phyloP scores from a whole-genome alignment of 2,329 filamentous ascomycete genomes.

The Mariannaea sp. region DNA sequence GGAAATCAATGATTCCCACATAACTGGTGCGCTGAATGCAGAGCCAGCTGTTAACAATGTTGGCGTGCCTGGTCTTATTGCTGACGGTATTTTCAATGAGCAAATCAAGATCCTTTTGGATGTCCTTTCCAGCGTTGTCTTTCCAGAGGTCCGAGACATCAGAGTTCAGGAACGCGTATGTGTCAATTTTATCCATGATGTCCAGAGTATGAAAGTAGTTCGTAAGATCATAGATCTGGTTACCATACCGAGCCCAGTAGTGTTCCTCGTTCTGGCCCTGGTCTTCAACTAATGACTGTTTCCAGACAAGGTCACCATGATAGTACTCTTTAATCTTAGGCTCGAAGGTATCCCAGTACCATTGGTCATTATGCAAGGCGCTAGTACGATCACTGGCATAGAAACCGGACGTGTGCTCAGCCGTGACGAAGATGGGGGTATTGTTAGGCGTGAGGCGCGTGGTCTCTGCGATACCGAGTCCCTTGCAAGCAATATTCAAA shows the following conservation, averaged over 20 bases:
- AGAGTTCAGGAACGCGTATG: conserved; percentile 74
- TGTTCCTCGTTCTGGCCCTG: conserved; percentile 71
- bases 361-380: conserved; percentile 65
- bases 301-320: conserved; percentile 83
- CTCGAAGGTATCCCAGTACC: conserved; percentile 78
- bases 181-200: conserved; percentile 55
- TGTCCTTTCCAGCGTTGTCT: conserved; percentile 77
- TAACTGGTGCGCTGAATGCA: conserved; percentile 88
- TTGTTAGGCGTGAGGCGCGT: conserved; percentile 67
- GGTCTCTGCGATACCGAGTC: conserved; percentile 66
- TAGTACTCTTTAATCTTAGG: conserved; percentile 84
- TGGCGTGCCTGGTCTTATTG: conserved; percentile 56
- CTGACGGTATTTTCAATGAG: conserved; percentile 53
- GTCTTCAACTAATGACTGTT: conserved; percentile 59
- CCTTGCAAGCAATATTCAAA: conserved; percentile 73
- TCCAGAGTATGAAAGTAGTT: conserved; percentile 85
- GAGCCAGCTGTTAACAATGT: conserved; percentile 69
- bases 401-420: conserved; percentile 72
- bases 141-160: conserved; percentile 71
- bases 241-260: conserved; percentile 79
- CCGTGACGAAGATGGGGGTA: conserved; percentile 60
- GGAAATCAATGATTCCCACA: conserved; percentile 83
- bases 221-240: conserved; percentile 84
- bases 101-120: conserved; percentile 68
- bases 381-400: conserved; percentile 60